Evolutionary conservation across 164 flowering plant species (phyloP).

Genomic region (Paratinospora sagittata): DNA sequence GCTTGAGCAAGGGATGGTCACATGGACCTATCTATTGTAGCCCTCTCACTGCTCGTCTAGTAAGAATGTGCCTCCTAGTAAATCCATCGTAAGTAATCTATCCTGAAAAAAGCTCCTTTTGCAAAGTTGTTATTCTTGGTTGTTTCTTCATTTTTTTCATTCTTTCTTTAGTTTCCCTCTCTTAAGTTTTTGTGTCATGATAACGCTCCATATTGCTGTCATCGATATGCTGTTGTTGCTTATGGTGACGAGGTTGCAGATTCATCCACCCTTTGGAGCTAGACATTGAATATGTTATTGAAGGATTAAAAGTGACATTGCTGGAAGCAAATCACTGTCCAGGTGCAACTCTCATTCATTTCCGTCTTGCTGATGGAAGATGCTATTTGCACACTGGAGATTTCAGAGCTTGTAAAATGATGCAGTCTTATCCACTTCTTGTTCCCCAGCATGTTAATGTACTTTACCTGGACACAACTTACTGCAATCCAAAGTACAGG

Average conservation of each 20-base stretch:
- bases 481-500: conserved; percentile 74
- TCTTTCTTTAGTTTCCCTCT: not conserved
- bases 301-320: conserved; percentile 56
- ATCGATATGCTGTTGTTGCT: not conserved
- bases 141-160: not conserved
- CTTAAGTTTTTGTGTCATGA: not conserved
- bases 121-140: not conserved
- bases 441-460: conserved; percentile 32
- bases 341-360: conserved; percentile 69
- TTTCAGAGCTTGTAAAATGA: conserved; percentile 60
- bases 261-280: conserved; percentile 52
- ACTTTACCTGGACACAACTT: conserved; percentile 74
- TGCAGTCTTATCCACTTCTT: conserved; percentile 57
- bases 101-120: not conserved
- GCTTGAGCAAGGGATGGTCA: conserved; percentile 67
- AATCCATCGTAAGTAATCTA: conserved; percentile 44
- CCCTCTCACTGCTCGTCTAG: conserved; percentile 56
- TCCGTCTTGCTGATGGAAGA: conserved; percentile 45
- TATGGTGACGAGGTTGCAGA: conserved; percentile 23
- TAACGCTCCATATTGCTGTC: not conserved
- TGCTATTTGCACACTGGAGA: conserved; percentile 72
- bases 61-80: conserved; percentile 47
- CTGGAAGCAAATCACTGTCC: conserved; percentile 83
- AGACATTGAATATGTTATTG: conserved; percentile 38
- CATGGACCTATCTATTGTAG: conserved; percentile 73